phyloP scores from a whole-genome alignment of 768 basidiomycete species.

The Thelephora aurantiotincta region DNA sequence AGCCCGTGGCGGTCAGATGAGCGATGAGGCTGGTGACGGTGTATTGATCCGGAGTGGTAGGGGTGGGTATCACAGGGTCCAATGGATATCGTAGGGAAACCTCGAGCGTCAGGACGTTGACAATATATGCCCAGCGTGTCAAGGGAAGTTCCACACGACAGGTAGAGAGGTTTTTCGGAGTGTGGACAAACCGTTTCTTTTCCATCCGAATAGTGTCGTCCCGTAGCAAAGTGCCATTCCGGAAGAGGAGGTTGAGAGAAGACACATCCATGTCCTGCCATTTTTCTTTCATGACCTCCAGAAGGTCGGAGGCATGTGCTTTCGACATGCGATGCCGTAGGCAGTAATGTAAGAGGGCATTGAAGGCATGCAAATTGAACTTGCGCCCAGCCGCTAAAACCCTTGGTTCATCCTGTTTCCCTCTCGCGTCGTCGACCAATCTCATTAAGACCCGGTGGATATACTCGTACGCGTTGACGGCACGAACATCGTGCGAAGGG shows the following conservation, averaged over 20 bases:
- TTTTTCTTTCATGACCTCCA: constrained; percentile 25
- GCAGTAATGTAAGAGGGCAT: constrained; percentile 52
- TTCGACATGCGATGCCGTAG: constrained; percentile 45
- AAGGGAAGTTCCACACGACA: background rate
- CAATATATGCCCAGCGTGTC: no score
- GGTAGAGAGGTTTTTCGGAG: background rate
- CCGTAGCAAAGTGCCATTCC: constrained; percentile 37
- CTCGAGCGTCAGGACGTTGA: no score
- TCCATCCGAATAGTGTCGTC: constrained; percentile 28
- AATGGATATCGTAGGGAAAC: background rate
- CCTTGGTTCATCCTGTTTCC: background rate
- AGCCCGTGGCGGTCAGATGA: constrained; percentile 36
- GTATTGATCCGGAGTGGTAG: constrained; percentile 22
- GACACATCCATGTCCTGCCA: constrained; percentile 29
- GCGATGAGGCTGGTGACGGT: constrained; percentile 39
- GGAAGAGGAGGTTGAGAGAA: constrained; percentile 46
- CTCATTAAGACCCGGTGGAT: constrained; percentile 18
- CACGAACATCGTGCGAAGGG: constrained; percentile 4
- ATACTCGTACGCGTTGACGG: constrained; percentile 16
- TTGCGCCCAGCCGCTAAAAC: constrained; percentile 1
- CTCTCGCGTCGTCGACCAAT: constrained; percentile 6
- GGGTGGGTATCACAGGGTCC: constrained; percentile 1
- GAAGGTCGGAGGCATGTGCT: constrained; percentile 28
- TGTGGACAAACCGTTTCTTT: constrained; percentile 16
- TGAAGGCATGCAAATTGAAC: constrained; percentile 32